Conservation (phyloP, 305 asterid species). For the Fraxinus paxiana region DNA sequence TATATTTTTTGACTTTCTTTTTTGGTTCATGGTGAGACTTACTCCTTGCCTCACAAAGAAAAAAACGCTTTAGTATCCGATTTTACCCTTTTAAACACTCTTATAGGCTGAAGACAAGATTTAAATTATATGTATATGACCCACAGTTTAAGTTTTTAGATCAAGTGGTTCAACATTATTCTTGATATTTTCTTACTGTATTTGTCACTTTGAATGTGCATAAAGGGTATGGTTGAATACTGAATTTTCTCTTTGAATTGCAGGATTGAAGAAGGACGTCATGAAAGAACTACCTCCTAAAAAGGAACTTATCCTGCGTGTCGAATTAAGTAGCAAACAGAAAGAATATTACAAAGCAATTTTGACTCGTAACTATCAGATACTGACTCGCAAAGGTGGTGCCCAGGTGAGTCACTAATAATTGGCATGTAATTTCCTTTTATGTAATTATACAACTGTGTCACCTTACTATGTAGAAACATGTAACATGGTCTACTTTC, state of each 20-base stretch:
- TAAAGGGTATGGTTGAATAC: background rate
- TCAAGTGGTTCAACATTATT: background rate
- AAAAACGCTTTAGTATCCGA: background rate
- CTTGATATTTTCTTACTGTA: constrained; percentile 6
- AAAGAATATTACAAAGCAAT: constrained; percentile 95
- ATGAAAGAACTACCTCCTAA: constrained; percentile 93
- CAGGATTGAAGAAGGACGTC: constrained; percentile 97
- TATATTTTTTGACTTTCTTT: background rate
- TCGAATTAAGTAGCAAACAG: constrained; percentile 88
- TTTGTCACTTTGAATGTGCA: constrained; percentile 10
- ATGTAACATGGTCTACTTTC: constrained; percentile 25
- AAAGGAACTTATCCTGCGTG: constrained; percentile 88
- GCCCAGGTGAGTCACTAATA: constrained; percentile 60
- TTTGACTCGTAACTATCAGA: constrained; percentile 88
- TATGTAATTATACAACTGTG: constrained; percentile 12
- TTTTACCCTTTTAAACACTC: background rate
- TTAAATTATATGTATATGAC: background rate
- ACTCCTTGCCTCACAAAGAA: background rate
- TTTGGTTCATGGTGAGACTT: background rate
- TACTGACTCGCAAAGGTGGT: constrained; percentile 93
- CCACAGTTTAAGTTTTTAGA: background rate
- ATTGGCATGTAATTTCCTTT: constrained; percentile 20
- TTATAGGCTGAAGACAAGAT: background rate
- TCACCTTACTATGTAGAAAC: constrained; percentile 12
- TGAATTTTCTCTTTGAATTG: constrained; percentile 23